phyloP scores from a whole-genome alignment of 139 green algal species.

The Chlamydomonas applanata region DNA sequence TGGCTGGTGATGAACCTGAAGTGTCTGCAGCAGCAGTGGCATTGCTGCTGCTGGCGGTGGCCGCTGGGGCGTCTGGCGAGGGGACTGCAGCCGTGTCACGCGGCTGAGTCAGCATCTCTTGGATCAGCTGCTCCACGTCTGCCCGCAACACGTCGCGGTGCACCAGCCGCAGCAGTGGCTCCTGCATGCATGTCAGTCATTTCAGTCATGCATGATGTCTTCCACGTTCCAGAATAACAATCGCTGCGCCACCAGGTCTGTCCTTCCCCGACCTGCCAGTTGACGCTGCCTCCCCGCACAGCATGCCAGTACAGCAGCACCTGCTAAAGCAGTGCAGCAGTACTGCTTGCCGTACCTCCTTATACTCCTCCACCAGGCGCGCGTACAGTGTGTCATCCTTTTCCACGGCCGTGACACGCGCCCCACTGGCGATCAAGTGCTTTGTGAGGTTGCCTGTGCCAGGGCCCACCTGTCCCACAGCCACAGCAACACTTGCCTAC shows the following conservation, averaged over 20 bases:
- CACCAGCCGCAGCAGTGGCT: conserved; percentile 49
- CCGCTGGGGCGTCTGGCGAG: no score
- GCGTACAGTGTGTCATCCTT: conserved; percentile 80
- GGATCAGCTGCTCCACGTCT: conserved; percentile 41
- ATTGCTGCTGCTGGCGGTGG: not conserved
- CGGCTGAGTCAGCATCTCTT: conserved; percentile 25
- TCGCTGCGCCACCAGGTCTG: no score
- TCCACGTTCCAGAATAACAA: no score
- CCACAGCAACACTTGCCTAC: not conserved
- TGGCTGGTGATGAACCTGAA: no score
- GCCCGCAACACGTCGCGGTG: conserved; percentile 69
- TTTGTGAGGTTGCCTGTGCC: conserved; percentile 89
- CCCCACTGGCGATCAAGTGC: conserved; percentile 70
- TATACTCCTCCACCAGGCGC: conserved; percentile 39
- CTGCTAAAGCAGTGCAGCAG: no score
- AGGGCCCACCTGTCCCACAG: conserved; percentile 55
- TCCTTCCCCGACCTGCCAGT: not conserved
- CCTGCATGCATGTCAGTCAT: conserved; percentile 23
- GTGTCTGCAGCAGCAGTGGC: no score
- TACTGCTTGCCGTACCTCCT: conserved; percentile 20
- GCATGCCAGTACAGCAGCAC: not conserved
- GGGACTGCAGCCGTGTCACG: not conserved
- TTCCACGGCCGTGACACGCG: conserved; percentile 82
- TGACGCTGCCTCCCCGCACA: not conserved
- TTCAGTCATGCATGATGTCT: no score